These are phyloP conservation scores for Arthrobotrys pseudoclavata DNA, from an alignment of 2,329 filamentous ascomycete genomes.

Conservation along the genomic window DNA sequence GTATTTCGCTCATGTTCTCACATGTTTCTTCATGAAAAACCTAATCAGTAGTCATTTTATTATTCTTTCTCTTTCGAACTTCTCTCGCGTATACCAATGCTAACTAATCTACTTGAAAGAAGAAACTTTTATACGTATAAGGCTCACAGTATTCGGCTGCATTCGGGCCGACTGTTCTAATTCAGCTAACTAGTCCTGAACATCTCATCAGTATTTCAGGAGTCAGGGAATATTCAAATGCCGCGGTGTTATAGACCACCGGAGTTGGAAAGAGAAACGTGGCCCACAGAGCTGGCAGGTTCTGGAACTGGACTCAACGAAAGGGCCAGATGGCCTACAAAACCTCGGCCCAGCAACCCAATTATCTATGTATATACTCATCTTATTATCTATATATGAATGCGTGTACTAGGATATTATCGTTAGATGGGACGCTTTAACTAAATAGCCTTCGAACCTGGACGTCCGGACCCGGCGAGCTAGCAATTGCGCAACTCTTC, in stretches of 20 bases:
- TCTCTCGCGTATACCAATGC: too few species aligned
- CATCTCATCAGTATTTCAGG: neutral
- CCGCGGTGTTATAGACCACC: too few species aligned
- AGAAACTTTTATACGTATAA: neutral
- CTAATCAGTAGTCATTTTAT: neutral
- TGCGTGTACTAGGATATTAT: neutral
- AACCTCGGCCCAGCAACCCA: too few species aligned
- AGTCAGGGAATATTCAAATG: too few species aligned
- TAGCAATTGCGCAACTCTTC: too few species aligned
- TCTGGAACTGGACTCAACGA: neutral
- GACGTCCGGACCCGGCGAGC: neutral
- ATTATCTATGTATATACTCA: too few species aligned
- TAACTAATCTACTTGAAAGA: neutral
- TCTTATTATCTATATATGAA: too few species aligned
- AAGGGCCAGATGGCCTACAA: too few species aligned
- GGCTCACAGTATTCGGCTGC: neutral
- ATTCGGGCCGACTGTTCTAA: neutral
- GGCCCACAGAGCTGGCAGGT: neutral
- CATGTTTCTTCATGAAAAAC: neutral
- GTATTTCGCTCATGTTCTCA: slow-evolving; percentile 14
- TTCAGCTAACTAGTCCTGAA: neutral
- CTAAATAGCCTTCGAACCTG: neutral
- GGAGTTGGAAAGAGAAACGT: too few species aligned
- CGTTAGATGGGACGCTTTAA: neutral
- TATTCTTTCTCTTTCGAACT: too few species aligned